Percentiles rank a stretch among this genome's conserved stretches.
phyloP scores from a whole-genome alignment of 2,329 filamentous ascomycete species.

The Alternaria arbusti region DNA sequence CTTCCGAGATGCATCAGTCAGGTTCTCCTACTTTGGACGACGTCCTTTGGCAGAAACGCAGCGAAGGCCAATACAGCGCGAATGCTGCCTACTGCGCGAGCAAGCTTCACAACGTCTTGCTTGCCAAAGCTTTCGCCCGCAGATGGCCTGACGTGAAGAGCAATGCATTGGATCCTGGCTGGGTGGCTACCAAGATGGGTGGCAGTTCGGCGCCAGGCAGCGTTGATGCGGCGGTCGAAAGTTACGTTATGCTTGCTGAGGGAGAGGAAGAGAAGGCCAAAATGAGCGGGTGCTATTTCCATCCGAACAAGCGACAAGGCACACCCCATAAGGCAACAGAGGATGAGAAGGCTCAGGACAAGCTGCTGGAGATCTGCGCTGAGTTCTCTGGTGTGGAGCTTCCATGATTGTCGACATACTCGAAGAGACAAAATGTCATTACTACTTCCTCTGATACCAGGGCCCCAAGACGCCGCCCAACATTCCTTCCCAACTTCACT shows the following conservation, averaged over 20 bases:
- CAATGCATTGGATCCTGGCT: constrained; percentile 60
- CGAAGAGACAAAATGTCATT: no score
- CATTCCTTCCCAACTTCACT: no score
- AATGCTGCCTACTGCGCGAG: constrained; percentile 59
- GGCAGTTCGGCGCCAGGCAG: constrained; percentile 56
- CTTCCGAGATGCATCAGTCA: constrained; percentile 58
- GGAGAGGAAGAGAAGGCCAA: constrained; percentile 41
- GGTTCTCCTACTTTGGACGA: constrained; percentile 55
- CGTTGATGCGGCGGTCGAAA: constrained; percentile 56
- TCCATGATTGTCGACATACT: constrained; percentile 6
- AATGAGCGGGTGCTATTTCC: constrained; percentile 51
- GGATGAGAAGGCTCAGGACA: constrained; percentile 54
- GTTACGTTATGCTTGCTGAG: constrained; percentile 57
- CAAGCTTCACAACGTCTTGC: constrained; percentile 63
- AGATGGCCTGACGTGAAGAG: constrained; percentile 54
- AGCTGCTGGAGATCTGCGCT: constrained; percentile 50
- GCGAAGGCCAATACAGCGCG: constrained; percentile 42
- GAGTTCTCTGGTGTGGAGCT: constrained; percentile 46
- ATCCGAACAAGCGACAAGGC: constrained; percentile 35
- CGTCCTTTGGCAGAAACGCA: constrained; percentile 48
- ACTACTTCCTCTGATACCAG: no score
- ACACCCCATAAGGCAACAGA: constrained; percentile 35
- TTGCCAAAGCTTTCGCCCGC: constrained; percentile 62
- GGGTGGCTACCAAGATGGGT: constrained; percentile 64
- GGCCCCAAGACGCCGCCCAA: no score